Conservation (phyloP, 2,329 filamentous ascomycete species). For the Paracoccidioides lutzii region DNA sequence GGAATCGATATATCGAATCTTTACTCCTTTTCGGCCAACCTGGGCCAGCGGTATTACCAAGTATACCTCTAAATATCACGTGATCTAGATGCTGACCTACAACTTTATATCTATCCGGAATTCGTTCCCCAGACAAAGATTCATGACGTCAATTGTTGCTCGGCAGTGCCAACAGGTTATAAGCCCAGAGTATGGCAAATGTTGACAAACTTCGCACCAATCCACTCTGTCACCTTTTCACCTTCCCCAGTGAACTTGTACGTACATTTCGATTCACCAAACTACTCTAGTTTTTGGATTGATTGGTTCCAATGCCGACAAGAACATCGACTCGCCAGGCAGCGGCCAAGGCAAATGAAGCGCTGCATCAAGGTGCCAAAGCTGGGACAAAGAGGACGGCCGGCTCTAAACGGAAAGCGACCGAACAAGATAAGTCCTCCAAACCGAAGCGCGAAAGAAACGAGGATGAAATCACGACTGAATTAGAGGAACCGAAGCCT, state of each 20-base stretch:
- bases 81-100: not conserved
- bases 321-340: slow-evolving; percentile 32
- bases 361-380: slow-evolving; percentile 23
- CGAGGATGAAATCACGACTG: slow-evolving; percentile 8
- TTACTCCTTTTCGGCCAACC: too few relatives aligned
- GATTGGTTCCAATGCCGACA: slow-evolving; percentile 16
- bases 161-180: not conserved
- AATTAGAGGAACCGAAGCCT: not conserved
- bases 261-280: not conserved
- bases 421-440: slow-evolving; percentile 13
- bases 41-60: too few relatives aligned
- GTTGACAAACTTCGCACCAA: not conserved
- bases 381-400: slow-evolving; percentile 17
- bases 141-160: slow-evolving; percentile 1
- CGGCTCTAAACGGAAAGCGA: slow-evolving; percentile 30
- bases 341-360: slow-evolving; percentile 32
- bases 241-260: not conserved
- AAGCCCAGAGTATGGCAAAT: not conserved
- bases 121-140: not conserved
- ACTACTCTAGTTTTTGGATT: not conserved
- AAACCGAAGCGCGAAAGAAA: slow-evolving; percentile 30
- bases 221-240: not conserved
- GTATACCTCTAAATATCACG: not conserved
- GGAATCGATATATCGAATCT: too few relatives aligned
- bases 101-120: not conserved